A percentile compares a stretch with the other conserved stretches of the same genome.
These are phyloP conservation scores for Logfia minima DNA, from an alignment of 129 eudicot genomes.

Conservation along the genomic window DNA sequence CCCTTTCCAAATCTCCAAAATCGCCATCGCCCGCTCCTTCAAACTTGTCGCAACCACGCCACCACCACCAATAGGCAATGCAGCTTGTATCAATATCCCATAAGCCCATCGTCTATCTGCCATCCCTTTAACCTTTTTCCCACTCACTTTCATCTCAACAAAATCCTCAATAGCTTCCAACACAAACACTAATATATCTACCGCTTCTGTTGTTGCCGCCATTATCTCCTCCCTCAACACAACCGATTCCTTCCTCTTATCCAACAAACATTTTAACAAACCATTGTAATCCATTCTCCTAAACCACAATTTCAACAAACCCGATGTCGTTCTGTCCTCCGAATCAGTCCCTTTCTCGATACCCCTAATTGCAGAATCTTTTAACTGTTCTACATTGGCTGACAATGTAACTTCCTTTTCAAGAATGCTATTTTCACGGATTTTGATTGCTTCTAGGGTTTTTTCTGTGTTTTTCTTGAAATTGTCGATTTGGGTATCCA, in stretches of 20 bases:
- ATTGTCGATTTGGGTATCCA: slow-evolving; percentile 38
- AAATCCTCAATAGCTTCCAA: slow-evolving; percentile 57
- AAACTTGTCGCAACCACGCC: slow-evolving; percentile 33
- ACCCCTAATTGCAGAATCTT: slow-evolving; percentile 19
- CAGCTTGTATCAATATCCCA: slow-evolving; percentile 37
- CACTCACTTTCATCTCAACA: slow-evolving; percentile 39
- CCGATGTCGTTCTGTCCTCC: slow-evolving; percentile 22
- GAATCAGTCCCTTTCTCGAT: slow-evolving; percentile 18
- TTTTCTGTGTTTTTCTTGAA: slow-evolving; percentile 26
- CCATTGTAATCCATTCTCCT: slow-evolving; percentile 49
- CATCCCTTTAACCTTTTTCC: slow-evolving; percentile 33
- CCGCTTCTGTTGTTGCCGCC: slow-evolving; percentile 38
- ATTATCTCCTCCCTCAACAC: slow-evolving; percentile 38
- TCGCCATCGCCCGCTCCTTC: slow-evolving; percentile 32
- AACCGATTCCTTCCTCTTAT: slow-evolving; percentile 45
- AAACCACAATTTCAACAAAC: slow-evolving; percentile 34
- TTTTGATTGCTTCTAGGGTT: slow-evolving; percentile 32
- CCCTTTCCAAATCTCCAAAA: slow-evolving; percentile 60
- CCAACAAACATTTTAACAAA: slow-evolving; percentile 39
- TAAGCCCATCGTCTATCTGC: slow-evolving; percentile 61
- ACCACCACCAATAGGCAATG: slow-evolving; percentile 25
- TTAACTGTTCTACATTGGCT: slow-evolving; percentile 32
- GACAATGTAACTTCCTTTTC: slow-evolving; percentile 34
- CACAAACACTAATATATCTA: slow-evolving; percentile 43
- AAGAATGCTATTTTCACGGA: slow-evolving; percentile 45